phyloP scores from a whole-genome alignment of 176 grass and related monocot genomes.

The Musa itinerans region DNA sequence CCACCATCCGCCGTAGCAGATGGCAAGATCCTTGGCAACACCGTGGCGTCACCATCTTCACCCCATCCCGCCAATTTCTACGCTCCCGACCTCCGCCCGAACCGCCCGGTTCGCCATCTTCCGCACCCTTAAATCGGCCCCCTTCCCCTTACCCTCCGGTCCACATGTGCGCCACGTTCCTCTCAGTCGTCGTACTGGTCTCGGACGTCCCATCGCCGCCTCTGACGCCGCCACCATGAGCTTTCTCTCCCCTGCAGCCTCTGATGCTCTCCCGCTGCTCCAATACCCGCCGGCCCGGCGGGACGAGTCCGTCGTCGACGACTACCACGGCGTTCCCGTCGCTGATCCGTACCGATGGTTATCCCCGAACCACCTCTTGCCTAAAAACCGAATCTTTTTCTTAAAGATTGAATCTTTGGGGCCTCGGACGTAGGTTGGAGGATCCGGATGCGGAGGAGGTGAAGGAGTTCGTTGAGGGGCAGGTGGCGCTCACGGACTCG shows the following conservation, averaged over 20 bases:
- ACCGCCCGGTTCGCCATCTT: background rate
- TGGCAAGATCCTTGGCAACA: background rate
- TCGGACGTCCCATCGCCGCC: background rate
- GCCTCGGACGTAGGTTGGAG: slow-evolving; percentile 54
- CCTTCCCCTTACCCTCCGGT: background rate
- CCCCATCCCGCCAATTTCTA: background rate
- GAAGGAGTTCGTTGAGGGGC: slow-evolving; percentile 72
- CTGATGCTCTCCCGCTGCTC: slow-evolving; percentile 21
- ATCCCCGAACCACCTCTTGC: background rate
- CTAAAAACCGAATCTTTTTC: background rate
- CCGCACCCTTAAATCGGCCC: slow-evolving; percentile 15
- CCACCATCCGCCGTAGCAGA: background rate
- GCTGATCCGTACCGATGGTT: slow-evolving; percentile 82
- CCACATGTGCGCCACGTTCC: background rate
- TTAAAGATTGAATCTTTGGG: background rate
- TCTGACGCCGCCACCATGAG: slow-evolving; percentile 32
- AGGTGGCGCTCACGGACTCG: slow-evolving; percentile 56
- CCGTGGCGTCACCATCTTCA: background rate
- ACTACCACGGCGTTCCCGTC: slow-evolving; percentile 54
- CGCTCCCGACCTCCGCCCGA: no score
- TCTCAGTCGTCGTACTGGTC: background rate
- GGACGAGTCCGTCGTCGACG: slow-evolving; percentile 53
- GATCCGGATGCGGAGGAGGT: slow-evolving; percentile 78
- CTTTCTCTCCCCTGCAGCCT: slow-evolving; percentile 26
- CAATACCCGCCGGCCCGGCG: slow-evolving; percentile 49